A percentile compares a stretch with the other conserved stretches of the same genome.
phyloP scores from a whole-genome alignment of 345 rosid genomes.

The Toxicodendron radicans region DNA sequence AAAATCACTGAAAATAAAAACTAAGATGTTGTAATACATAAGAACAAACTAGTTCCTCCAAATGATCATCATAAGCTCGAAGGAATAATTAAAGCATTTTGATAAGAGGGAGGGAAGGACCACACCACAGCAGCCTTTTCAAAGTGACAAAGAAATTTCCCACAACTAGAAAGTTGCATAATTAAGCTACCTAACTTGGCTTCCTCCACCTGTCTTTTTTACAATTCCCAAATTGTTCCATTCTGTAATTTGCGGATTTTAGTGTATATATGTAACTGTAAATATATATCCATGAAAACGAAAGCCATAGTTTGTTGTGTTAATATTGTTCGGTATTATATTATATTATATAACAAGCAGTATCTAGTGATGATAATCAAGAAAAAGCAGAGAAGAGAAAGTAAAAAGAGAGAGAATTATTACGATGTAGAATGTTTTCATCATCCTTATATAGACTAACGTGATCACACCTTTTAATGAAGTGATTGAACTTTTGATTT shows the following conservation, averaged over 20 bases:
- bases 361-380: neutral
- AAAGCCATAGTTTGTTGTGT: no score
- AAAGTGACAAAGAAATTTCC: neutral
- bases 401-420: no score
- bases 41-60: neutral
- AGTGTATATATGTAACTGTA: neutral
- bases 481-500: neutral
- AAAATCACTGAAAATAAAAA: no score
- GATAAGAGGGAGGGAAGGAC: conserved; percentile 2
- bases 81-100: conserved; percentile 1
- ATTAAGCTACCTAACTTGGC: neutral
- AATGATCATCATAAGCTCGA: conserved; percentile 1
- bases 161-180: neutral
- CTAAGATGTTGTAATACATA: neutral
- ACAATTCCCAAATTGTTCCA: neutral
- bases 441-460: neutral
- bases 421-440: neutral
- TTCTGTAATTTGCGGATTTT: neutral
- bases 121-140: conserved; percentile 3
- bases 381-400: neutral
- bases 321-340: no score
- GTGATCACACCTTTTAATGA: neutral
- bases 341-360: no score
- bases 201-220: neutral
- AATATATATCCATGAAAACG: neutral